Base-by-base conservation (phyloP, 2,329 filamentous ascomycete genomes). In the Aspergillus sp. region DNA sequence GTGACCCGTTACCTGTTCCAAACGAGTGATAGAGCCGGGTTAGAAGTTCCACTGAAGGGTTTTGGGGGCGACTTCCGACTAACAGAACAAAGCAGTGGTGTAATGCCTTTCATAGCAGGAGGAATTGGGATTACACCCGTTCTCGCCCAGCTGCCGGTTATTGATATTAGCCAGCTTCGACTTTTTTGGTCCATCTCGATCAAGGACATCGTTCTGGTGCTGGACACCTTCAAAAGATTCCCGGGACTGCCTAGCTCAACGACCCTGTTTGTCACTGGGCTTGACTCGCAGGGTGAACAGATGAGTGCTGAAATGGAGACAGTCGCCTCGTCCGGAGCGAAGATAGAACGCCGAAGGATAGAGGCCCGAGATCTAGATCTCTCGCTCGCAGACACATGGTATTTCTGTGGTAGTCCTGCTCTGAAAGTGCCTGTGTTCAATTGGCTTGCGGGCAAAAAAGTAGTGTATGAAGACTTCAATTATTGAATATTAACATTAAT, bases 61-160 rank as follows among this genome's bases (percentile, higher is more conserved):
- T 90, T 96, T 61, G 90, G 89, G 0, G 91, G 91, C 1, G 77
- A 79, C 2, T 88, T 89, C 61, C 70, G 66, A 15, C 73, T 86
- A 23, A 60, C 71, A 14, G 46, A 54, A n/a, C 27, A 51, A 11
- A 48, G 21, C 1, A 57, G 67, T 7, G 60, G 75, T 35, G 53
- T 85, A 1, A 69, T 80, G 1, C 79, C 78, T 0, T 95, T 93
- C 63, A 73, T 96, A 3, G 90, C 90, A 6, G 90, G 85, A 0
- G 91, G 91, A 3, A 89, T 96, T 6, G 91, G 91, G 0, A 90
- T 96, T 60, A 96, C 91, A 27, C 91, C 91, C 2, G 65, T 95
- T 3, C 77, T 96, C n/a, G 85, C 86, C 0, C 89, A 91, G 64
- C 80, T 86, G n/a, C 77, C 75, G 0, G 73, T 81, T 6, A 68